phyloP scores from a whole-genome alignment of 805 yeast genomes.

The Candida krabiensis region DNA sequence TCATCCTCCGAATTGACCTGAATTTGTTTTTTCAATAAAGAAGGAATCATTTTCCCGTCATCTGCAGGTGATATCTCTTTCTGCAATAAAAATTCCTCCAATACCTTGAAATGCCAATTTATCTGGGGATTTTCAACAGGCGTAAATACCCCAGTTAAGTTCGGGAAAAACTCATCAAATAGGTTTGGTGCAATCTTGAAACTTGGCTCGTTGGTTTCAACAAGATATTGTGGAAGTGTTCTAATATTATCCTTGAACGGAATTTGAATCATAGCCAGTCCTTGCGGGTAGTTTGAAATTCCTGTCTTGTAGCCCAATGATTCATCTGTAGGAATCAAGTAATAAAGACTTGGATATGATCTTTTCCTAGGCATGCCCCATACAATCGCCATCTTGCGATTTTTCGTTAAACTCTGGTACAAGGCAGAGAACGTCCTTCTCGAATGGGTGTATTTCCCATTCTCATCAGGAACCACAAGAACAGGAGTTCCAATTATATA shows the following conservation, averaged over 20 bases:
- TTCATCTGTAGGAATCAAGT: conserved; percentile 54
- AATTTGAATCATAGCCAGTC: conserved; percentile 64
- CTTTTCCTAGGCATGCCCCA: conserved; percentile 65
- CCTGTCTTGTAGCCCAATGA: conserved; percentile 15
- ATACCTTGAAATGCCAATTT: conserved; percentile 61
- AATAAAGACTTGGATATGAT: conserved; percentile 56
- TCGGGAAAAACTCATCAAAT: conserved; percentile 24
- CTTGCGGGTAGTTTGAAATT: conserved; percentile 52
- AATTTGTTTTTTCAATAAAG: conserved; percentile 16
- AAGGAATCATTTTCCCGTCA: conserved; percentile 6
- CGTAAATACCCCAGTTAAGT: conserved; percentile 33
- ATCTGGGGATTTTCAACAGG: conserved; percentile 56
- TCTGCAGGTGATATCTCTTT: conserved; percentile 35
- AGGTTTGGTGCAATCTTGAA: conserved; percentile 15
- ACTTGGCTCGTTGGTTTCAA: conserved; percentile 23
- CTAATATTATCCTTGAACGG: conserved; percentile 81
- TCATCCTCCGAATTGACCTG: conserved; percentile 23
- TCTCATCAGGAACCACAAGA: conserved; percentile 67
- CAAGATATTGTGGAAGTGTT: conserved; percentile 47
- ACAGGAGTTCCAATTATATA: conserved; percentile 55
- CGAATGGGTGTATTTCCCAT: conserved; percentile 60
- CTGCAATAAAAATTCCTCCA: conserved; percentile 68
- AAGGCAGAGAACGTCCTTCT: conserved; percentile 64
- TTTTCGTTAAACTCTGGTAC: conserved; percentile 55
- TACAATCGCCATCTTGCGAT: conserved; percentile 59